A percentile compares a stretch with the other conserved stretches of the same genome.
phyloP scores from a whole-genome alignment of 2,329 filamentous ascomycete species.

The Fusarium phyllophilum region DNA sequence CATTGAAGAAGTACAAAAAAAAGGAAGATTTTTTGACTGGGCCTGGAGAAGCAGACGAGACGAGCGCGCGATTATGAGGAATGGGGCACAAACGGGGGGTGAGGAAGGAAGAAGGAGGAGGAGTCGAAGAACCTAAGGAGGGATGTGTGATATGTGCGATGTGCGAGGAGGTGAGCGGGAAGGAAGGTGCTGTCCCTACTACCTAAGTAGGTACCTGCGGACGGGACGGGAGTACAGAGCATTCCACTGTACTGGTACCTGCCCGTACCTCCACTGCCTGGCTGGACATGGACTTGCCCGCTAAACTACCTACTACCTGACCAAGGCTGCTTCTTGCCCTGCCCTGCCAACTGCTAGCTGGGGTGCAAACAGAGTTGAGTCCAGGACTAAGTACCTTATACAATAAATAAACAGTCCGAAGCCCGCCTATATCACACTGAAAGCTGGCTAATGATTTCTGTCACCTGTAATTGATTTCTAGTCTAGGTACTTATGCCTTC shows the following conservation, averaged over 20 bases:
- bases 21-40: conserved; percentile 39
- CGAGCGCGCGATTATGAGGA: conserved; percentile 39
- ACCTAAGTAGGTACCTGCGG: neutral
- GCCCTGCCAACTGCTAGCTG: conserved; percentile 6
- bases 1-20: conserved; percentile 45
- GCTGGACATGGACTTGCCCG: neutral
- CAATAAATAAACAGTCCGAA: neutral
- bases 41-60: conserved; percentile 45
- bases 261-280: neutral
- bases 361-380: neutral
- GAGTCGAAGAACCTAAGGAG: conserved; percentile 25
- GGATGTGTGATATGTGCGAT: conserved; percentile 28
- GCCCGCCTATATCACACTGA: no score
- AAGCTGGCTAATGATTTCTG: neutral
- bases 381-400: neutral
- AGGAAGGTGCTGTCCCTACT: conserved; percentile 12
- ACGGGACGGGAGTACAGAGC: neutral
- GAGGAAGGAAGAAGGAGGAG: conserved; percentile 39
- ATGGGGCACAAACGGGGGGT: conserved; percentile 38
- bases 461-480: neutral
- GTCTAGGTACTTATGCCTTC: neutral
- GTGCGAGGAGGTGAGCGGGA: conserved; percentile 30
- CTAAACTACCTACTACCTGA: neutral
- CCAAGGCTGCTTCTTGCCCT: neutral
- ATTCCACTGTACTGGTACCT: conserved; percentile 1